Evolutionary conservation across 257 asterid species (phyloP).

Genomic region (Primulina tabacum): DNA sequence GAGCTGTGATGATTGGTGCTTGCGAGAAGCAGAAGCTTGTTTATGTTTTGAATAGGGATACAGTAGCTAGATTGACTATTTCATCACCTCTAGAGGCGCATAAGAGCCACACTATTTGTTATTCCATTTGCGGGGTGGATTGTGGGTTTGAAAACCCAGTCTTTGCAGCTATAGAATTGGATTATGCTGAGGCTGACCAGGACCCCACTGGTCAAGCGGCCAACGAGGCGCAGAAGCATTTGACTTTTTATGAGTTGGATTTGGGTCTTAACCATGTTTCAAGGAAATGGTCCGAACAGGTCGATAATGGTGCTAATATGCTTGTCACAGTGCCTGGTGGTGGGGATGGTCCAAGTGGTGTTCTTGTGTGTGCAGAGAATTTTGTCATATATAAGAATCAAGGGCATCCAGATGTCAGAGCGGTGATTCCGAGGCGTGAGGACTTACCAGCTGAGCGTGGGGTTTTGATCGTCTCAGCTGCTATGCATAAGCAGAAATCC

Average conservation of each 20-base stretch:
- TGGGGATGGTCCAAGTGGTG: conserved; percentile 99
- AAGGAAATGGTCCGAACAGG: conserved; percentile 96
- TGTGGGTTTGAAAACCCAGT: conserved; percentile 98
- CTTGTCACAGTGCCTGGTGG: conserved; percentile 99
- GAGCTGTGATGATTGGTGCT: conserved; percentile 98
- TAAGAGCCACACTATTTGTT: conserved; percentile 83
- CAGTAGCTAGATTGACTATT: conserved; percentile 91
- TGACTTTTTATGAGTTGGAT: conserved; percentile 94
- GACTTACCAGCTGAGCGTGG: conserved; percentile 99
- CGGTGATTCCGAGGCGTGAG: conserved; percentile 90
- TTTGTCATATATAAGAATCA: conserved; percentile 94
- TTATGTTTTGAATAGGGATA: conserved; percentile 93
- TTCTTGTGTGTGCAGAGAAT: conserved; percentile 97
- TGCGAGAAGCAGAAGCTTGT: conserved; percentile 98
- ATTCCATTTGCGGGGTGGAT: conserved; percentile 85
- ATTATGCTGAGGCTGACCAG: conserved; percentile 94
- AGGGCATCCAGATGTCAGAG: conserved; percentile 92
- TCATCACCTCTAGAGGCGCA: conserved; percentile 97
- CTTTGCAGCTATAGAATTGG: conserved; percentile 94
- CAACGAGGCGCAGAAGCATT: conserved; percentile 77
- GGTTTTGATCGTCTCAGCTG: conserved; percentile 91
- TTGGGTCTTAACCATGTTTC: conserved; percentile 97
- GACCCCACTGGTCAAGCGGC: conserved; percentile 97
- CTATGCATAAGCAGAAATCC: conserved; percentile 88
- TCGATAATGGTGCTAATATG: conserved; percentile 95